These are phyloP conservation scores for Alloascoidea hylecoeti DNA, from an alignment of 805 yeast species.

Conservation along the genomic window DNA sequence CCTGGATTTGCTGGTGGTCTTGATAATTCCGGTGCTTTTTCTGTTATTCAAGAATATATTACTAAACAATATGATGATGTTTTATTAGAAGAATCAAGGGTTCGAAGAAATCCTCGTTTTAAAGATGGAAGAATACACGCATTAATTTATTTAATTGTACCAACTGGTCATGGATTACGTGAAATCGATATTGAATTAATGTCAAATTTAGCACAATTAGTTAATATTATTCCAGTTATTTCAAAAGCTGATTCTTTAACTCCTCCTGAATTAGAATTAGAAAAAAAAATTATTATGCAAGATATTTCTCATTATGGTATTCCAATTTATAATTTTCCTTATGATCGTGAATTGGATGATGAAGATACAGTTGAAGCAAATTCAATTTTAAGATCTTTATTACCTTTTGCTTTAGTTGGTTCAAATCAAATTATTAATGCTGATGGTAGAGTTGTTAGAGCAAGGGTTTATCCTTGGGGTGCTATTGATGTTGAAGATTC, in stretches of 20 bases:
- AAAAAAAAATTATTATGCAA: slow-evolving; percentile 37
- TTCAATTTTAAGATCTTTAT: slow-evolving; percentile 24
- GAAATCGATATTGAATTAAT: slow-evolving; percentile 66
- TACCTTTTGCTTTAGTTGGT: slow-evolving; percentile 59
- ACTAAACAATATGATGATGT: slow-evolving; percentile 62
- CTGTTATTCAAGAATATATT: slow-evolving; percentile 40
- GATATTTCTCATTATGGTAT: slow-evolving; percentile 47
- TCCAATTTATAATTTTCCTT: slow-evolving; percentile 60
- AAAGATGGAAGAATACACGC: slow-evolving; percentile 67
- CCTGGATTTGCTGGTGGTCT: slow-evolving; percentile 73
- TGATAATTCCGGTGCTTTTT: slow-evolving; percentile 30
- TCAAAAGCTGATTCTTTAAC: slow-evolving; percentile 74
- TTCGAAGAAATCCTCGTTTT: slow-evolving; percentile 57
- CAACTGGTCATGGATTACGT: slow-evolving; percentile 39
- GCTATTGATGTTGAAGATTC: slow-evolving; percentile 53
- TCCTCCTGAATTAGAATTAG: slow-evolving; percentile 36
- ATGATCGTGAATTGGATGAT: slow-evolving; percentile 43
- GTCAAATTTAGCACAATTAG: slow-evolving; percentile 53
- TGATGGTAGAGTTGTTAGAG: slow-evolving; percentile 25
- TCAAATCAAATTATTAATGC: slow-evolving; percentile 24
- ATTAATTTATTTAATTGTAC: slow-evolving; percentile 61
- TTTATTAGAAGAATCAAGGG: slow-evolving; percentile 61
- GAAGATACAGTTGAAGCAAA: slow-evolving; percentile 19
- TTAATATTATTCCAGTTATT: slow-evolving; percentile 74
- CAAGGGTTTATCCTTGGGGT: slow-evolving; percentile 60